phyloP scores from a whole-genome alignment of 2,329 filamentous ascomycete genomes.

The Pleurostoma richardsiae region DNA sequence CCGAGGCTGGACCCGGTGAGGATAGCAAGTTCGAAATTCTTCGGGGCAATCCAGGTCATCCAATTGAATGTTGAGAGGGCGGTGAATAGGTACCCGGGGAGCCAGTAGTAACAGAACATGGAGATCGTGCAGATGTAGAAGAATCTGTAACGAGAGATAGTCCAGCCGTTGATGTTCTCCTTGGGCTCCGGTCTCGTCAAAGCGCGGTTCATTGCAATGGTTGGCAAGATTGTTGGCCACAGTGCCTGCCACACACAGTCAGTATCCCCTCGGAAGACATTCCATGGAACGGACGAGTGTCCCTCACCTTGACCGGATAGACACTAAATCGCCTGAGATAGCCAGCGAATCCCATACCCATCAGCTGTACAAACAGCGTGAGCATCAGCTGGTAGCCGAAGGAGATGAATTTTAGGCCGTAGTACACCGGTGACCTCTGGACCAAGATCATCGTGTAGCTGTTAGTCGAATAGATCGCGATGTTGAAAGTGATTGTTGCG shows the following conservation, averaged over 20 bases:
- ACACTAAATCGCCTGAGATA: constrained; percentile 30
- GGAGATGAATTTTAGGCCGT: constrained; percentile 30
- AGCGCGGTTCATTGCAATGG: constrained; percentile 27
- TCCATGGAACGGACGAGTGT: too few species aligned
- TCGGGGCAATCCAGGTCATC: constrained; percentile 45
- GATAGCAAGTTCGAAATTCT: constrained; percentile 35
- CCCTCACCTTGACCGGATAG: constrained; percentile 22
- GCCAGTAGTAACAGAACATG: constrained; percentile 43
- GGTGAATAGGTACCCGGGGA: constrained; percentile 39
- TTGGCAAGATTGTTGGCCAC: constrained; percentile 35
- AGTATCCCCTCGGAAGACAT: too few species aligned
- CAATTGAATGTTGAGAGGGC: constrained; percentile 39
- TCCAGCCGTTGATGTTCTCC: constrained; percentile 36
- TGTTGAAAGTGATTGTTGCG: constrained; percentile 31
- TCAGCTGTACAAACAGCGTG: constrained; percentile 32
- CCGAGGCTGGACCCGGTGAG: constrained; percentile 35
- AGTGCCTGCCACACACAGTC: constrained; percentile 13
- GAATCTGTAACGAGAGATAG: constrained; percentile 35
- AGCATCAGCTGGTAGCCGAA: constrained; percentile 35
- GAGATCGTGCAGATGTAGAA: constrained; percentile 29
- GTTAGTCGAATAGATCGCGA: constrained; percentile 27
- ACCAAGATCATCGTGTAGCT: constrained; percentile 28
- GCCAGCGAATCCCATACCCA: constrained; percentile 37
- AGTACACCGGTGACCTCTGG: constrained; percentile 29
- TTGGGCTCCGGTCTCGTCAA: constrained; percentile 24